Base-by-base conservation (phyloP, 805 yeast genomes). In the Candida palmyrensis region DNA sequence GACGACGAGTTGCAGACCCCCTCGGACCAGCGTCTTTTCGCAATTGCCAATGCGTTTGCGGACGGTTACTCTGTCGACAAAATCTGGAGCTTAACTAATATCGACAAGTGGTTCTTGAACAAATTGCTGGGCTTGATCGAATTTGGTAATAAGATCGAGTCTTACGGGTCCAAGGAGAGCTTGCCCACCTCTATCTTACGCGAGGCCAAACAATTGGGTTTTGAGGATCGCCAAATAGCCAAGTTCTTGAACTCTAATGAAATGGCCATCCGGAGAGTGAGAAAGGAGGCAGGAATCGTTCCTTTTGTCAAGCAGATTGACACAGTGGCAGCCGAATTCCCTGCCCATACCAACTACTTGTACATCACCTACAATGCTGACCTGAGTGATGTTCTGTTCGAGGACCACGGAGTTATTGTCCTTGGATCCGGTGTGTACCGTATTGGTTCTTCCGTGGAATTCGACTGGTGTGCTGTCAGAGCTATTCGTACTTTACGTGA, bases 401-500 rank as follows among this genome's bases (percentile, higher is more conserved):
- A 88, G 46, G 97, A 90, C 44, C 79, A 88, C 44, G 97, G 97
- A 59, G 82, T 84, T 32, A 85, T 90, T 84, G 98, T 90, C 27
- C 71, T 90, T 39, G 97, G 97, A 45, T 88, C 97, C 4, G 98
- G 98, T 74, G 98, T 92, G 28, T 90, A 90, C 75, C 80, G 98
- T 69, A 90, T 90, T 57, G 98, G 98, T 51, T 92, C 97, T 5
- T 90, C 97, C 19, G 98, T 90, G 41, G 98, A 90, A 66, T 90
- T 90, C 57, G 98, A 90, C 68, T 90, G 97, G 97, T 90, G 98
- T 78, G 97, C 97, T 29, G 98, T 90, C 38, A 77, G 96, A 44
- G 92, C 97, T 29, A 92, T 88, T 43, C 79, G 97, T 66, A 87
- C 97, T 25, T 72, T 90, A 55, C 79, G 98, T 51, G 82, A 82